A percentile compares a stretch with the other conserved stretches of the same genome.
Evolutionary conservation across 208 protist species (phyloP).

Genomic region (Tritrichomonas foetus): DNA sequence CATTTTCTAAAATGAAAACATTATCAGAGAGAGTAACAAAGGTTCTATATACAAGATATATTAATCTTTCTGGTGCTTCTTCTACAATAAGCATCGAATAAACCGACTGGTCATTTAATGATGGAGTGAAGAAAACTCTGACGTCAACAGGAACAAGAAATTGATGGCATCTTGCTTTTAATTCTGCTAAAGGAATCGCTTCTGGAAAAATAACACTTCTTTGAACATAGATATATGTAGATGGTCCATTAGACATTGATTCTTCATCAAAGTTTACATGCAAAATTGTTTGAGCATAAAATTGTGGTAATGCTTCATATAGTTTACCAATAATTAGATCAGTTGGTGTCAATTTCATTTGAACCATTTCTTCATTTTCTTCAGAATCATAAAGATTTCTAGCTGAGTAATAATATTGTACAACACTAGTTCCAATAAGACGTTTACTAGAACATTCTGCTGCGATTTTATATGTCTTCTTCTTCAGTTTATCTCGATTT

Average conservation of each 20-base stretch:
- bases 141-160: background rate
- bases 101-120: too few relatives aligned
- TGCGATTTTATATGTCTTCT: background rate
- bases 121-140: background rate
- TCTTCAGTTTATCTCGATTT: background rate
- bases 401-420: background rate
- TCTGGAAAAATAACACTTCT: background rate
- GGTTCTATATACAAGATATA: too few relatives aligned
- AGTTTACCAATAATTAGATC: background rate
- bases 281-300: background rate
- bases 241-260: background rate
- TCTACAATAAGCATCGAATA: too few relatives aligned
- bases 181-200: background rate
- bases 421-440: background rate
- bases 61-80: too few relatives aligned
- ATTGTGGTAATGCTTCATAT: background rate
- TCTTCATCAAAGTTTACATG: background rate
- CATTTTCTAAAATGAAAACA: too few relatives aligned
- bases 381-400: background rate
- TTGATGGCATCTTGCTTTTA: background rate
- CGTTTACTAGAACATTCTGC: background rate
- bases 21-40: too few relatives aligned
- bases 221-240: background rate
- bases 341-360: conserved; percentile 12
- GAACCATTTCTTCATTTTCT: background rate